Conservation (phyloP, 1,284 basidiomycete species). For the Inonotus obliquus region DNA sequence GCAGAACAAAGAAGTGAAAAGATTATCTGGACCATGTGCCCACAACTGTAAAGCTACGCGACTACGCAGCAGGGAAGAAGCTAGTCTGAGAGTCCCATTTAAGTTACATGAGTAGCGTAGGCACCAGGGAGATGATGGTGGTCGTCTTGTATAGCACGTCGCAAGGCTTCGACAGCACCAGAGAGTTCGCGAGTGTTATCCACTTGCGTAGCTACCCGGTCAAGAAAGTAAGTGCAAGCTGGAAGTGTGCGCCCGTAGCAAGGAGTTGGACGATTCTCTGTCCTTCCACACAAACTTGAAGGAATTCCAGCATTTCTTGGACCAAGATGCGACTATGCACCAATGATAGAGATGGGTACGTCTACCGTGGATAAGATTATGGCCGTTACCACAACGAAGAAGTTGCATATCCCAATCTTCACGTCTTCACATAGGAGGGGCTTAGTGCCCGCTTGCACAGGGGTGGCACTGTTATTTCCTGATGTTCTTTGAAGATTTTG, state of each 20-base stretch:
- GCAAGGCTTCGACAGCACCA: background rate
- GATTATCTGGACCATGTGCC: too few species aligned
- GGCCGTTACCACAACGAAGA: background rate
- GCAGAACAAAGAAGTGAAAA: too few species aligned
- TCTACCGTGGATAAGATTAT: background rate
- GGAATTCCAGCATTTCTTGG: background rate
- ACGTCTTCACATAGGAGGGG: background rate
- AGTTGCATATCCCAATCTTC: background rate
- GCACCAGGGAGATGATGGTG: background rate
- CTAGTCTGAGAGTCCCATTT: background rate
- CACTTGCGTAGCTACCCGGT: background rate
- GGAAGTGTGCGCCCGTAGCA: background rate
- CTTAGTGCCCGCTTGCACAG: background rate
- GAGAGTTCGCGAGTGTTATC: background rate
- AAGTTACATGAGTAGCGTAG: background rate
- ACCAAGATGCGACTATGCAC: background rate
- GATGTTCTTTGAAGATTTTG: background rate
- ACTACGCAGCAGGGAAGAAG: too few species aligned
- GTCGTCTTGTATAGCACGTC: constrained; percentile 1
- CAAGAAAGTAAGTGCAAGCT: constrained; percentile 1
- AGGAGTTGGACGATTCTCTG: background rate
- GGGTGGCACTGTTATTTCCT: background rate
- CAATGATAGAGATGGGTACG: background rate
- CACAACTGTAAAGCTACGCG: too few species aligned
- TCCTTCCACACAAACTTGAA: background rate